Evolutionary conservation across 306 rosid genomes (phyloP).

Genomic region (Fragaria iinumae): DNA sequence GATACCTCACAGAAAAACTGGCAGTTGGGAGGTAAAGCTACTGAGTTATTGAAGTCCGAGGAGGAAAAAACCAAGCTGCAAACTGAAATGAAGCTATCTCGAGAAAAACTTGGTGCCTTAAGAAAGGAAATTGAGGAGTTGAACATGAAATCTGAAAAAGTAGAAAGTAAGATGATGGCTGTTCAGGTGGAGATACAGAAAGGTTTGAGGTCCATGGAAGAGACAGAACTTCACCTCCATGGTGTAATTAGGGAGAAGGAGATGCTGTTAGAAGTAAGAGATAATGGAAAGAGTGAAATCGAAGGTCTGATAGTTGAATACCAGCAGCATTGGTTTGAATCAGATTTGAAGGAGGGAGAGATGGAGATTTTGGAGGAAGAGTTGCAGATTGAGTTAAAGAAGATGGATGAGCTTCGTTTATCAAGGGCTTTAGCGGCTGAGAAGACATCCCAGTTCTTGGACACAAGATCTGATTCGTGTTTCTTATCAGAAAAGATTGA

Average conservation of each 20-base stretch:
- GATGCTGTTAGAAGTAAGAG: slow-evolving; percentile 36
- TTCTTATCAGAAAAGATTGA: slow-evolving; percentile 49
- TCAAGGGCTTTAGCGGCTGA: slow-evolving; percentile 45
- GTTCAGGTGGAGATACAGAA: slow-evolving; percentile 39
- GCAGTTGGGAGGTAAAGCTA: slow-evolving; percentile 52
- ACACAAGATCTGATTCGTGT: slow-evolving; percentile 31
- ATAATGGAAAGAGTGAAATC: slow-evolving; percentile 33
- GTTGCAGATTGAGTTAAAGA: slow-evolving; percentile 36
- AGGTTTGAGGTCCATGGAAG: slow-evolving; percentile 26
- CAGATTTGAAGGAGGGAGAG: slow-evolving; percentile 47
- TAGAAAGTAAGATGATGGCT: slow-evolving; percentile 20
- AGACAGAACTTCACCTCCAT: slow-evolving; percentile 34
- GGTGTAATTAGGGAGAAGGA: slow-evolving; percentile 40
- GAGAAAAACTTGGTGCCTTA: slow-evolving; percentile 32
- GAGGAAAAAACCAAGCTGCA: slow-evolving; percentile 58
- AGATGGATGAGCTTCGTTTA: slow-evolving; percentile 43
- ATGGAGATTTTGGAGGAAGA: slow-evolving; percentile 61
- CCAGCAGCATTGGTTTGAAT: slow-evolving; percentile 35
- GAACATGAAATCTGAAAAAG: slow-evolving; percentile 26
- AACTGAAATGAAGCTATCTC: slow-evolving; percentile 32
- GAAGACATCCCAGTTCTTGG: slow-evolving; percentile 42
- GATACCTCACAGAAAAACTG: slow-evolving; percentile 54
- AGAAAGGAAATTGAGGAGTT: slow-evolving; percentile 42
- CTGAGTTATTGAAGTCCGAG: slow-evolving; percentile 46
- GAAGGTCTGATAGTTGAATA: slow-evolving; percentile 38